phyloP scores from a whole-genome alignment of 129 eudicot species.

The Escallonia herrerae region DNA sequence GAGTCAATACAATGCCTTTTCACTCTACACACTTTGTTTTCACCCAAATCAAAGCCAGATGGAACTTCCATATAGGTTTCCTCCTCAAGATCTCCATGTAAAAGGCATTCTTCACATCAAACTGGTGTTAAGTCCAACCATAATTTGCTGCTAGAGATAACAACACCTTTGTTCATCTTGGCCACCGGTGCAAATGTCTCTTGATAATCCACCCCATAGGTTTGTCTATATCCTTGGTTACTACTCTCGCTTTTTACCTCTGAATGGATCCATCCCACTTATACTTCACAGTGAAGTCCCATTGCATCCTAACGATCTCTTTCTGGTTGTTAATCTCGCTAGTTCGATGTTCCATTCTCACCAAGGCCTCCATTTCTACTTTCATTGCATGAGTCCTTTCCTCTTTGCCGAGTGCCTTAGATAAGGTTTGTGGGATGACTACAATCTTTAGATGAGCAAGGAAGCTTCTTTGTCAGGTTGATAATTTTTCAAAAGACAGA shows the following conservation, averaged over 20 bases:
- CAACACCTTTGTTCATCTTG: background rate
- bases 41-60: no score
- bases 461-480: no score
- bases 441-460: no score
- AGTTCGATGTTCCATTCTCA: constrained; percentile 4
- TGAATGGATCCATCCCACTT: background rate
- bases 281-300: background rate
- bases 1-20: background rate
- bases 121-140: background rate
- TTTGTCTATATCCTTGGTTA: background rate
- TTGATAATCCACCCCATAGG: background rate
- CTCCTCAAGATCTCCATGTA: no score
- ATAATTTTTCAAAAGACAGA: no score
- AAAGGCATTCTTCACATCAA: background rate
- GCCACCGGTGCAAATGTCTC: constrained; percentile 8
- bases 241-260: background rate
- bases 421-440: no score
- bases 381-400: no score
- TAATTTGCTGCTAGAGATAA: background rate
- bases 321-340: background rate
- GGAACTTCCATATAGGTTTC: no score
- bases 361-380: background rate
- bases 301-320: background rate
- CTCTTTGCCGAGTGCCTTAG: no score
- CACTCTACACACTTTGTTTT: background rate